Evolutionary conservation across 345 rosid species (phyloP), one percentile per base, ranked within the genome.

Genomic region (Bruguiera parviflora): DNA sequence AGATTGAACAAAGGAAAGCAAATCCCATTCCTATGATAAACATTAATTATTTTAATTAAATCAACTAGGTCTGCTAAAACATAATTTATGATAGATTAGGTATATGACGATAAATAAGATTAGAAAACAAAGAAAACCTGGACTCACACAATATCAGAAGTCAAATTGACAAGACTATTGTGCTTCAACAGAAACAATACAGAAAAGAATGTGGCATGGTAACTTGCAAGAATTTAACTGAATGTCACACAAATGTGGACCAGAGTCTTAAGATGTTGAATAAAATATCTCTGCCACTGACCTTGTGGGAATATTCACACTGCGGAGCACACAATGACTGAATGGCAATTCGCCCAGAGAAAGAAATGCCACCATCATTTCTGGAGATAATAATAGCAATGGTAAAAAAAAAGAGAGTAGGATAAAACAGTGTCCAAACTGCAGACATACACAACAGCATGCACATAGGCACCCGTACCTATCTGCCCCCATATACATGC

Each of bases 311-410:
- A 73, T 83, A 79, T 61, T 72, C 85, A 80, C 96, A 92, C 58
- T 90, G 89, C 57, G 96, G 96, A 75, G 96, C 88, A 86, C 93
- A 86, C 64, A 95, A 79, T 53, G 98, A 89, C 73, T 92, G 98
- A 75, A 95, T 87, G 43, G 94, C 96, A 37, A 95, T 88, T 47
- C 92, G 96, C 58, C 91, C 88, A 61, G 75, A 65, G 64, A 80
- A 76, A 46, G 81, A 75, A 74, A 82, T 64, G 72, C 69, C 80
- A 64, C 77, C 83, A 64, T 84, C 90, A 59, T 68, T 84, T 79
- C 94, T 91, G 86, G 32, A 64, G 71, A 71, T 53, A 33, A 70
- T 24, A 68, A 69, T 63, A 57, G 35, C 56, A 3, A 60, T 11
- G 25, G 57, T 35, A 33, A 58, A n/a, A 51, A 58, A 73, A 70